Evolutionary conservation across 306 rosid genomes (phyloP).

Genomic region (Abrus pulchellus): DNA sequence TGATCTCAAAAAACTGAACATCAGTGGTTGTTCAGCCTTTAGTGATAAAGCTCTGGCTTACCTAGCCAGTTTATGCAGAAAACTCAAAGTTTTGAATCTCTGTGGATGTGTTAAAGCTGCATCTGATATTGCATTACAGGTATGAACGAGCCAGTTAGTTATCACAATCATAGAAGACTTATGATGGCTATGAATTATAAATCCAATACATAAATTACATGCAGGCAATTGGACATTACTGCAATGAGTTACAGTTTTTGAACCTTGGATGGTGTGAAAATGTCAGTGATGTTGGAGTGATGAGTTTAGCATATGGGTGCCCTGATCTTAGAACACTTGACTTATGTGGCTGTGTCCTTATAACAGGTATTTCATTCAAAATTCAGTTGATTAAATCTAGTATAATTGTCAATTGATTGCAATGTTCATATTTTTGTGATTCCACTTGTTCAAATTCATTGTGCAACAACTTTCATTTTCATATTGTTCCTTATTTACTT

Average conservation of each 20-base stretch:
- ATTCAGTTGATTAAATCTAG: background rate
- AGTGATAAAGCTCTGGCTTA: slow-evolving; percentile 77
- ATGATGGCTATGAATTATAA: slow-evolving; percentile 18
- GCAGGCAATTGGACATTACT: slow-evolving; percentile 85
- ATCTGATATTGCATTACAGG: slow-evolving; percentile 85
- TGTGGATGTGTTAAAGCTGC: slow-evolving; percentile 85
- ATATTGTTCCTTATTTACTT: background rate
- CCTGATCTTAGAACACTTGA: slow-evolving; percentile 84
- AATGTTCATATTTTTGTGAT: background rate
- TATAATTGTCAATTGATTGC: background rate
- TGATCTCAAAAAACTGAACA: slow-evolving; percentile 69
- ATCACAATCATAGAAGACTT: background rate
- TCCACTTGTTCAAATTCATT: slow-evolving; percentile 6
- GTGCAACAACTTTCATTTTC: background rate
- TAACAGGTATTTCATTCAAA: slow-evolving; percentile 69
- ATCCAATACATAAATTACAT: slow-evolving; percentile 19
- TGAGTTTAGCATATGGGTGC: slow-evolving; percentile 87
- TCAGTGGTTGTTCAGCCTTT: slow-evolving; percentile 86
- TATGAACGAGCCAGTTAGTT: slow-evolving; percentile 32
- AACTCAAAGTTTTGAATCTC: slow-evolving; percentile 72
- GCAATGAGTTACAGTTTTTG: slow-evolving; percentile 74
- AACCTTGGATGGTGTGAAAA: slow-evolving; percentile 95
- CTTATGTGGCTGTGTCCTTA: slow-evolving; percentile 83
- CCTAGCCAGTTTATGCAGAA: slow-evolving; percentile 70
- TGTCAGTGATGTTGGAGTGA: slow-evolving; percentile 83